Evolutionary conservation across 1,284 basidiomycete genomes (phyloP).

Genomic region (Moniliophthora roreri): DNA sequence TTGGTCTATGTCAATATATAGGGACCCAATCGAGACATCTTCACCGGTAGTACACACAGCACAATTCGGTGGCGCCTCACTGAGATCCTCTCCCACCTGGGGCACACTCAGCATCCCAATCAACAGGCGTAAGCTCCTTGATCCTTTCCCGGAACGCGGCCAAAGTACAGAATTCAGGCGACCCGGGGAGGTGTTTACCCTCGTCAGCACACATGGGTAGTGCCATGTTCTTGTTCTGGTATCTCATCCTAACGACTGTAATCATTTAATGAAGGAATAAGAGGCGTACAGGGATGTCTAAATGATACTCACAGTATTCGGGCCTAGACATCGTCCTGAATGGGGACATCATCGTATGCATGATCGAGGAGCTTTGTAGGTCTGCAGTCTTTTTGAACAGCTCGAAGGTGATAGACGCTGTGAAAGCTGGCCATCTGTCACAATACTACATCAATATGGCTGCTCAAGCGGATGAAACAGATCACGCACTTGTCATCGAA

Average conservation of each 20-base stretch:
- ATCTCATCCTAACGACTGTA: slow-evolving; percentile 75
- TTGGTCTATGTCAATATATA: too few relatives aligned
- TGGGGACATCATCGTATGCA: slow-evolving; percentile 36
- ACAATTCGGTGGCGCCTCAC: neutral
- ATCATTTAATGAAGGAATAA: neutral
- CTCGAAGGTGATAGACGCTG: slow-evolving; percentile 72
- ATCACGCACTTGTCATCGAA: slow-evolving; percentile 66
- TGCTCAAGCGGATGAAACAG: neutral
- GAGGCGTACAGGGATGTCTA: slow-evolving; percentile 3
- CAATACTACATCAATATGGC: neutral
- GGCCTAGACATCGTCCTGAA: slow-evolving; percentile 26
- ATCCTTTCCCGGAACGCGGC: slow-evolving; percentile 65
- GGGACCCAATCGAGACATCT: too few relatives aligned
- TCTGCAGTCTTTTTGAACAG: slow-evolving; percentile 49
- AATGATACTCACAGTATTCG: slow-evolving; percentile 44
- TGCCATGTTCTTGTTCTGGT: slow-evolving; percentile 67
- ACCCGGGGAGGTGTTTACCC: slow-evolving; percentile 69
- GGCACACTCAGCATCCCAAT: slow-evolving; percentile 66
- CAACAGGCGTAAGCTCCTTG: slow-evolving; percentile 57
- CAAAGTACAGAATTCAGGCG: slow-evolving; percentile 77
- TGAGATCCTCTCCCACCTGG: slow-evolving; percentile 21
- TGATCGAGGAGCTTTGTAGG: slow-evolving; percentile 24
- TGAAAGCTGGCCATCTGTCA: slow-evolving; percentile 72
- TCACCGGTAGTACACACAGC: too few relatives aligned
- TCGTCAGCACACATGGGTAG: slow-evolving; percentile 68